Evolutionary conservation across 257 asterid species (phyloP).

Genomic region (Solanum lycopersicoides): DNA sequence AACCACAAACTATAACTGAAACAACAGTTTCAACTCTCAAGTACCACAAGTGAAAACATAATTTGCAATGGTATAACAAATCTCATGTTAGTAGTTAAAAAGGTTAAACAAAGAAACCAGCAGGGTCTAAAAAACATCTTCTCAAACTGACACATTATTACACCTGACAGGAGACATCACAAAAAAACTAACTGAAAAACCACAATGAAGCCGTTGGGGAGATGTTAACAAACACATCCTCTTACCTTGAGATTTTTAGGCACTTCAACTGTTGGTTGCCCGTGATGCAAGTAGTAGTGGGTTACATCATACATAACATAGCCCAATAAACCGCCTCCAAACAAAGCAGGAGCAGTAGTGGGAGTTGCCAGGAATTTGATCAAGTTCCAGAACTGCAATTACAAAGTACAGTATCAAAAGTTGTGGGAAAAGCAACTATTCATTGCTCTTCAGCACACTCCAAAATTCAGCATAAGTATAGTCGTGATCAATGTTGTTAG

Average conservation of each 20-base stretch:
- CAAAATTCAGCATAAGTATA: background rate
- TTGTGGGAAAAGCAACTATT: background rate
- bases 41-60: background rate
- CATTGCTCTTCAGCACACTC: background rate
- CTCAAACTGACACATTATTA: background rate
- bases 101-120: background rate
- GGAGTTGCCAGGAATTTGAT: conserved; percentile 37
- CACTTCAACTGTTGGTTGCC: conserved; percentile 48
- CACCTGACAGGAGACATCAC: background rate
- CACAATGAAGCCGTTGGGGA: background rate
- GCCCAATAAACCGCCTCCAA: conserved; percentile 68
- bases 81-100: background rate
- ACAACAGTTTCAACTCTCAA: background rate
- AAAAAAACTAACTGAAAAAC: background rate
- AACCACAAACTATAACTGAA: background rate
- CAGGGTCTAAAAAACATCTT: background rate
- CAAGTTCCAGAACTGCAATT: conserved; percentile 44
- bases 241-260: conserved; percentile 56
- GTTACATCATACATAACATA: conserved; percentile 71
- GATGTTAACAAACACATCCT: background rate
- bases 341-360: conserved; percentile 34
- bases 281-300: conserved; percentile 75
- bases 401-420: background rate
- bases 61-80: background rate
- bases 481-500: background rate